phyloP scores from a whole-genome alignment of 192 early-diverging fungal species.

The Paraglomus brasilianum region DNA sequence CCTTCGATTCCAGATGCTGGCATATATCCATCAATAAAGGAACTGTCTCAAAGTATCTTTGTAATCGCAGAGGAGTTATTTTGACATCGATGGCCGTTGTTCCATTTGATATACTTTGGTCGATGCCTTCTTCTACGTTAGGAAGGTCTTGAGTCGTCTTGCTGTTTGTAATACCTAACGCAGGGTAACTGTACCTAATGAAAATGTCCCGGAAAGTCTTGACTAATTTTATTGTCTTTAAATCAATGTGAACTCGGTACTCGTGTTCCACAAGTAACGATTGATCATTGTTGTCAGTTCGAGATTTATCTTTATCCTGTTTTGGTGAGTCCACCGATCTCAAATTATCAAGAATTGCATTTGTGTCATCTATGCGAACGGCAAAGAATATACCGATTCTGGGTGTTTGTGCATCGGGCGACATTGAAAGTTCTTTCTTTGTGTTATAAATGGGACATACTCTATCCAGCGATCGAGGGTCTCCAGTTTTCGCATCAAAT shows the following conservation, averaged over 20 bases:
- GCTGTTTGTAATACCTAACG: constrained; percentile 27
- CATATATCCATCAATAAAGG: constrained; percentile 32
- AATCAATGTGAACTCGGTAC: constrained; percentile 26
- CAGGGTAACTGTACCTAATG: constrained; percentile 29
- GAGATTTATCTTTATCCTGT: no score
- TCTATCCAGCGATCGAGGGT: constrained; percentile 30
- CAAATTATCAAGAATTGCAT: neutral
- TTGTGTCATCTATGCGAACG: neutral
- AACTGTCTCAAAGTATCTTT: constrained; percentile 28
- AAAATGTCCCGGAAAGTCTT: constrained; percentile 22
- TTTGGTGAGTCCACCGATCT: no score
- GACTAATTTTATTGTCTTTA: constrained; percentile 23
- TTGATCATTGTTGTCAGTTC: no score
- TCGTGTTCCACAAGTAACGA: constrained; percentile 10
- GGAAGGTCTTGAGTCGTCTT: constrained; percentile 13
- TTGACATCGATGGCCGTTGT: constrained; percentile 25
- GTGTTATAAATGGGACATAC: constrained; percentile 32
- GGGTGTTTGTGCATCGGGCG: constrained; percentile 29
- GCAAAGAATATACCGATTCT: constrained; percentile 26
- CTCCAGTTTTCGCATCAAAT: constrained; percentile 22
- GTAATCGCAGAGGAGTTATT: constrained; percentile 23
- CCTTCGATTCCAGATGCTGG: constrained; percentile 6
- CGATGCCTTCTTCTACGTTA: constrained; percentile 7
- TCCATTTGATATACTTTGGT: constrained; percentile 9
- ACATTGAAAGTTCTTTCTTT: constrained; percentile 27